Percentiles rank a stretch among this genome's conserved stretches.
These are phyloP conservation scores for Arthrobotrys pseudoclavata DNA, from an alignment of 2,329 filamentous ascomycete species.

Conservation along the genomic window DNA sequence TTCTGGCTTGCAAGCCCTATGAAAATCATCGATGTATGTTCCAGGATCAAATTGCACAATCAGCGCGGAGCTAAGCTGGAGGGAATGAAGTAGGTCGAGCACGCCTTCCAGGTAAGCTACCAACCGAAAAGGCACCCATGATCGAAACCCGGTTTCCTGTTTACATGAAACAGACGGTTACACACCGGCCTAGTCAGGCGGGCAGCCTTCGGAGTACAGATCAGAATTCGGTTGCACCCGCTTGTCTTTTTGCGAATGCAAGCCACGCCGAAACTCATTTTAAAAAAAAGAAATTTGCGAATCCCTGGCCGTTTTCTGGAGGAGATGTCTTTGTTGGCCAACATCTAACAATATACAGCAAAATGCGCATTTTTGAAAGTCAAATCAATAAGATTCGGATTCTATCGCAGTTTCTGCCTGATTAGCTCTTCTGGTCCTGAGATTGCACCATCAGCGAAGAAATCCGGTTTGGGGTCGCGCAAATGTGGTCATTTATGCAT, in stretches of 20 bases:
- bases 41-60: conserved; percentile 19
- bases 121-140: conserved; percentile 20
- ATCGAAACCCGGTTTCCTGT: conserved; percentile 40
- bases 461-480: conserved; percentile 29
- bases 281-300: not conserved
- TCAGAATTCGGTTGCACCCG: conserved; percentile 17
- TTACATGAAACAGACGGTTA: conserved; percentile 55
- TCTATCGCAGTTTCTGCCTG: conserved; percentile 29
- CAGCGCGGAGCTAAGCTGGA: not conserved
- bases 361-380: conserved; percentile 40
- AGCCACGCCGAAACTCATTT: conserved; percentile 12
- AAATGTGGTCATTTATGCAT: conserved; percentile 35
- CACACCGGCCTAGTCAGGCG: conserved; percentile 45
- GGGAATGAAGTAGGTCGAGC: conserved; percentile 16
- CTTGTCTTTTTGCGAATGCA: conserved; percentile 9
- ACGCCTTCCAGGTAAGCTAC: conserved; percentile 24
- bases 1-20: conserved; percentile 20
- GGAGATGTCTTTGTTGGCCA: conserved; percentile 30
- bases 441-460: conserved; percentile 41
- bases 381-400: conserved; percentile 17
- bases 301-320: not conserved
- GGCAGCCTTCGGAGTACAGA: conserved; percentile 24
- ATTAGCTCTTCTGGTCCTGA: conserved; percentile 29
- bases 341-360: conserved; percentile 13
- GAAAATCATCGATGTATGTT: not conserved